Evolutionary conservation across 805 yeast genomes (phyloP).

Genomic region (Saccharomyces paradoxus): DNA sequence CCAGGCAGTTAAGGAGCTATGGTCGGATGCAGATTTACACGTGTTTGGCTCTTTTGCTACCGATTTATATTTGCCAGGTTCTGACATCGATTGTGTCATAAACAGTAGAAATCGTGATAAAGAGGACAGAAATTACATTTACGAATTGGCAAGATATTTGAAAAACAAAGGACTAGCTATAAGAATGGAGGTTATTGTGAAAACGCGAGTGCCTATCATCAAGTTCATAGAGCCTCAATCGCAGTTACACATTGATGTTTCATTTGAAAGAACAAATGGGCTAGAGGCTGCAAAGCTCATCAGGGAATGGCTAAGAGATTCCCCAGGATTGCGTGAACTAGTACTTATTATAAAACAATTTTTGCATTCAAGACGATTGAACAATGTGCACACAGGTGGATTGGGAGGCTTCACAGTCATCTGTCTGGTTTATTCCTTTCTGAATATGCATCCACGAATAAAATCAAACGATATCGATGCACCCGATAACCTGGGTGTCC

Average conservation of each 20-base stretch:
- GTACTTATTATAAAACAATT: constrained; percentile 82
- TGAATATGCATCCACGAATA: constrained; percentile 71
- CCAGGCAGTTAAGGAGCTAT: constrained; percentile 42
- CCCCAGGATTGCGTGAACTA: constrained; percentile 76
- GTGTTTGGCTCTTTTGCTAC: constrained; percentile 95
- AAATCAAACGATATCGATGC: constrained; percentile 59
- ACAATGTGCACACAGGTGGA: constrained; percentile 89
- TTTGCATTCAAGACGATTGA: constrained; percentile 63
- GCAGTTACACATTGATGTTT: constrained; percentile 73
- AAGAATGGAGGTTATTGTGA: constrained; percentile 75
- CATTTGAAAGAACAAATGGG: constrained; percentile 82
- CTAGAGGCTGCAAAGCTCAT: constrained; percentile 74
- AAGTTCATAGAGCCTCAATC: constrained; percentile 73
- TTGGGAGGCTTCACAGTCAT: constrained; percentile 92
- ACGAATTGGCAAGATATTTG: constrained; percentile 63
- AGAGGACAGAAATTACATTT: constrained; percentile 56
- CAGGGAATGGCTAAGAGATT: constrained; percentile 57
- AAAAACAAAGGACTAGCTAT: constrained; percentile 54
- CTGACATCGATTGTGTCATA: constrained; percentile 91
- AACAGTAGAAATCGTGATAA: constrained; percentile 50
- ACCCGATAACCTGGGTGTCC: constrained; percentile 70
- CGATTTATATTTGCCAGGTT: constrained; percentile 88
- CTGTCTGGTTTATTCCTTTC: constrained; percentile 73
- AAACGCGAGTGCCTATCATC: constrained; percentile 89
- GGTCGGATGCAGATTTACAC: constrained; percentile 74